Evolutionary conservation across 225 moss, liverwort and hornwort genomes (phyloP), one percentile per base, ranked within the genome.

Genomic region (Neckera pumila): DNA sequence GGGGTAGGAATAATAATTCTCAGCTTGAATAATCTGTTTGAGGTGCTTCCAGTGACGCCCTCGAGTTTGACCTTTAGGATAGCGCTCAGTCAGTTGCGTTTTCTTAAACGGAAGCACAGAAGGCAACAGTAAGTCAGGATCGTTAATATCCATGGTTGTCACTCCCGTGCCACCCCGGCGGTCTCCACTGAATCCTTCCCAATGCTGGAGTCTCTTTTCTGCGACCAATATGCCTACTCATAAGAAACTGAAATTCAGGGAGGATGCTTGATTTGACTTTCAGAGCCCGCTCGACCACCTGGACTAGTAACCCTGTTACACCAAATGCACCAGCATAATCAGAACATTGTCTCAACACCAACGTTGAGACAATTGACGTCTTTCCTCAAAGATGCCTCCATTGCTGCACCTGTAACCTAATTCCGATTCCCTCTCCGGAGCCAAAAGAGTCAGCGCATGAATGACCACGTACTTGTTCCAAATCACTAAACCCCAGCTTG

Each of bases 31-130:
- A 49, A 99, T 99, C 92, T 96, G 99, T 95, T 99, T 97, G 84
- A 96, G 89, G 61, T 99, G 99, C 91, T 97, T 97, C 97, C 99
- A 99, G 87, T 99, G 99, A 54, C 96, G 96, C 53, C 97, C 97
- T 85, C 97, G 95, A 86, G 93, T 96, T 85, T 97, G 96, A 42
- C 99, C 96, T 86, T 96, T 99, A 3, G 96, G 96, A 67, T 97
- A 97, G 27, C 97, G 96, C 82, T 97, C 99, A 25, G 94, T 89
- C 59, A 95, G 89, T 84, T 96, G 97, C 30, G 94, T 93, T 71
- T 93, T 93, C 91, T 99, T 99, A 83, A 99, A 99, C 53, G 96
- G 93, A 63, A 99, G 87, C 77, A 96, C 95, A 63, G 96, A 86
- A 30, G 95, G 94, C 89, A 96, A 84, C 84, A 99, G 84, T 66